These are phyloP conservation scores for Fusarium tjaetaba DNA, from an alignment of 2,329 filamentous ascomycete genomes.

Conservation along the genomic window DNA sequence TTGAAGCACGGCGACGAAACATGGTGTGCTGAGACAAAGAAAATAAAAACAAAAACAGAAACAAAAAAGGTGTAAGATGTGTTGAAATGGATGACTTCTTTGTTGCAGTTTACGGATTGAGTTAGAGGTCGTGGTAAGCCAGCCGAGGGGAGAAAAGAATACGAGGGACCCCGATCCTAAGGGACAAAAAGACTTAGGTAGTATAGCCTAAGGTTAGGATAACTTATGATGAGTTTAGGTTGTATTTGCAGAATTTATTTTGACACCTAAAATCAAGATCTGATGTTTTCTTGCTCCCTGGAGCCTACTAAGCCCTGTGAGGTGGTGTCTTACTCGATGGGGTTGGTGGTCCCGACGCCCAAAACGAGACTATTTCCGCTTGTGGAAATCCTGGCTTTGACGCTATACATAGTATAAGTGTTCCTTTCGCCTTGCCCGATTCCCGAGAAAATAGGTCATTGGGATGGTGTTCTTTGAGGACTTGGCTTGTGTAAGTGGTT, in stretches of 20 bases:
- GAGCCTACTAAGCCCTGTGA: not conserved
- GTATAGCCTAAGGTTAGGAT: rapidly evolving
- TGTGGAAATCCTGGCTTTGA: not conserved
- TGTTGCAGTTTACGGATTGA: not conserved
- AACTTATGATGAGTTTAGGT: not conserved
- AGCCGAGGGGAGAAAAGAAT: not conserved
- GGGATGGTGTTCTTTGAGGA: not conserved
- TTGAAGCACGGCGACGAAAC: not conserved
- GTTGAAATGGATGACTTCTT: not conserved
- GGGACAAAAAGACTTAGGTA: rapidly evolving
- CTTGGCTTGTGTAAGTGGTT: not conserved
- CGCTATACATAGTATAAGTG: not conserved
- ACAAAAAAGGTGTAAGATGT: not conserved
- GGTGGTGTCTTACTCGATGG: not conserved
- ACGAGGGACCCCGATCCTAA: rapidly evolving
- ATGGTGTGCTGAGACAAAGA: not conserved
- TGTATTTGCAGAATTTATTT: no score
- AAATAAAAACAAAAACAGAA: not conserved
- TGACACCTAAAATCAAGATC: rapidly evolving
- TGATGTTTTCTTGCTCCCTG: not conserved
- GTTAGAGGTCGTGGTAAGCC: not conserved
- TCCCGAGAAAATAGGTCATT: no score
- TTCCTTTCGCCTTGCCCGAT: not conserved
- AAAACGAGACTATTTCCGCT: not conserved
- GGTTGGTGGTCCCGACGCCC: not conserved